Conservation (phyloP, 495 filamentous ascomycete genomes). For the Sporormia fimetaria region DNA sequence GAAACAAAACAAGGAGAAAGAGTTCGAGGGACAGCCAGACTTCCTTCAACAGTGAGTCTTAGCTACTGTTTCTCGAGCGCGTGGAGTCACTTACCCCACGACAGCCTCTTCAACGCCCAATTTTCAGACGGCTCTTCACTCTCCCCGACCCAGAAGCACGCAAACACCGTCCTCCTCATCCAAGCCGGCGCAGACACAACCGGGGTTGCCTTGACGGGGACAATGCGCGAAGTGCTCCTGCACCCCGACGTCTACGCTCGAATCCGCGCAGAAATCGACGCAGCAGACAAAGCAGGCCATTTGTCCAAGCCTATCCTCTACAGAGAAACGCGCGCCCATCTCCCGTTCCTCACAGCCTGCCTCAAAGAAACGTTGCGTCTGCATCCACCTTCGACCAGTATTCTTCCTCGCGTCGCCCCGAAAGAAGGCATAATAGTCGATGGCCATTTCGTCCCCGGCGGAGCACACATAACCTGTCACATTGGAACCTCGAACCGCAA, state of each 20-base stretch:
- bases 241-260: conserved; percentile 34
- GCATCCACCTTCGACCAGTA: conserved; percentile 46
- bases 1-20: conserved; percentile 11
- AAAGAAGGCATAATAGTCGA: conserved; percentile 43
- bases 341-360: conserved; percentile 52
- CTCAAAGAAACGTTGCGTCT: conserved; percentile 49
- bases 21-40: conserved; percentile 12
- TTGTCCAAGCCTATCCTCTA: conserved; percentile 35
- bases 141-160: conserved; percentile 10
- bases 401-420: conserved; percentile 43
- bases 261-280: conserved; percentile 38
- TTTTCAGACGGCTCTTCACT: conserved; percentile 7
- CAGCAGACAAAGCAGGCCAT: conserved; percentile 31
- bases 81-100: neutral
- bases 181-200: conserved; percentile 53
- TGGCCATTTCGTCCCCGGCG: conserved; percentile 41
- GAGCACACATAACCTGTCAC: conserved; percentile 42
- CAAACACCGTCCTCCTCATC: conserved; percentile 17
- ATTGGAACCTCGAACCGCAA: conserved; percentile 45
- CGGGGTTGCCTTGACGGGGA: conserved; percentile 46
- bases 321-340: conserved; percentile 27
- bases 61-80: neutral
- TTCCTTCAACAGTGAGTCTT: conserved; percentile 18
- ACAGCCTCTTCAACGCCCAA: conserved; percentile 9
- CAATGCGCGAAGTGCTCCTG: conserved; percentile 43